phyloP scores from a whole-genome alignment of 2,329 filamentous ascomycete genomes.

The Fusarium sp. region DNA sequence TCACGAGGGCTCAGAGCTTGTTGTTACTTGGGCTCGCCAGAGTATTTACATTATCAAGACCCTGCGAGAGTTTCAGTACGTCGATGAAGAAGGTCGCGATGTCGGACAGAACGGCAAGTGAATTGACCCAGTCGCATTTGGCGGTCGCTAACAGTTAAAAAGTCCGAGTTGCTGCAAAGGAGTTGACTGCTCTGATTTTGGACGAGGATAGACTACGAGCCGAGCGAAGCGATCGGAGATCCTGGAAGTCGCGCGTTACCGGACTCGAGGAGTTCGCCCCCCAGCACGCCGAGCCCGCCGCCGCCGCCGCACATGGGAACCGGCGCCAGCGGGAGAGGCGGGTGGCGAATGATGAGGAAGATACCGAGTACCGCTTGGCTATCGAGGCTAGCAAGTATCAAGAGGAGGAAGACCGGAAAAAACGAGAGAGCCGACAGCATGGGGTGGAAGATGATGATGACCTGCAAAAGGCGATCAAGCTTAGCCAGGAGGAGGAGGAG shows the following conservation, averaged over 20 bases:
- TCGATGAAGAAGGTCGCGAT: constrained; percentile 94
- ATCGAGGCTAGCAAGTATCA: constrained; percentile 96
- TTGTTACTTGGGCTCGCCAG: constrained; percentile 97
- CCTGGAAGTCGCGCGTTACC: constrained; percentile 96
- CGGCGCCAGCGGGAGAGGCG: constrained; percentile 62
- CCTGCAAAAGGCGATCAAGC: constrained; percentile 91
- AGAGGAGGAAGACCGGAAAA: constrained; percentile 88
- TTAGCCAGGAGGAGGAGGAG: constrained; percentile 96
- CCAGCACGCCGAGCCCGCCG: constrained; percentile 54
- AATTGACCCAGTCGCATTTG: neutral
- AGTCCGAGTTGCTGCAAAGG: constrained; percentile 97
- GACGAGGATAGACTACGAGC: constrained; percentile 93
- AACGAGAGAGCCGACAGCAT: constrained; percentile 73
- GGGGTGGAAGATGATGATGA: constrained; percentile 81
- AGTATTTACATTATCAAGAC: constrained; percentile 99
- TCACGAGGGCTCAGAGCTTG: constrained; percentile 95
- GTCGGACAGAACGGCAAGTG: constrained; percentile 93
- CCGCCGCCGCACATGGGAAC: constrained; percentile 16
- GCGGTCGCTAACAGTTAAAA: constrained; percentile 31
- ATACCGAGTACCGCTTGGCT: constrained; percentile 89
- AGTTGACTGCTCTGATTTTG: constrained; percentile 89
- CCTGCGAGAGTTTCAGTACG: constrained; percentile 94
- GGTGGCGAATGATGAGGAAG: constrained; percentile 78
- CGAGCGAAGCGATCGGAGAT: constrained; percentile 90
- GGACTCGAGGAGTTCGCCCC: constrained; percentile 86